phyloP scores from a whole-genome alignment of 306 rosid genomes.

The Inga oerstediana region DNA sequence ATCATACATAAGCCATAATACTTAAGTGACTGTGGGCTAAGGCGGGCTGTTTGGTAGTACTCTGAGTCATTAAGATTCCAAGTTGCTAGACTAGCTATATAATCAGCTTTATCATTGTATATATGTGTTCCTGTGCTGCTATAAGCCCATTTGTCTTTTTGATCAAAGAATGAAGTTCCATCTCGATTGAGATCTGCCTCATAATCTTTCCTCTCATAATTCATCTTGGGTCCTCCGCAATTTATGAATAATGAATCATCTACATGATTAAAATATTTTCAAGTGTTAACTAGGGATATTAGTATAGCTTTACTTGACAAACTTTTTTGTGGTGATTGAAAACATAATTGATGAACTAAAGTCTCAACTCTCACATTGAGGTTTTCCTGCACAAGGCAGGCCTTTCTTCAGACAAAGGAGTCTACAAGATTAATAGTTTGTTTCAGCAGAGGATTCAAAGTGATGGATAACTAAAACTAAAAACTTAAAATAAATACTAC shows the following conservation, averaged over 20 bases:
- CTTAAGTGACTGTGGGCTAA: conserved; percentile 45
- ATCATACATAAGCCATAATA: conserved; percentile 73
- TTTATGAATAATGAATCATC: conserved; percentile 38
- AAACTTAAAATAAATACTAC: too few species aligned
- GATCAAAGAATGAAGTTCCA: conserved; percentile 42
- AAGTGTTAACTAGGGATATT: not conserved
- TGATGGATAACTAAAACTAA: too few species aligned
- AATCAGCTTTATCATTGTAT: not conserved
- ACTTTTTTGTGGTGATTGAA: conserved; percentile 13
- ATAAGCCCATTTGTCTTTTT: conserved; percentile 53
- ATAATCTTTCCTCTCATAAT: conserved; percentile 40
- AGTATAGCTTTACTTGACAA: not conserved
- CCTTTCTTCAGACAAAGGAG: conserved; percentile 60
- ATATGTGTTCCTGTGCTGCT: conserved; percentile 64
- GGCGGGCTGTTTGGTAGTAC: not conserved
- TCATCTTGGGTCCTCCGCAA: conserved; percentile 44
- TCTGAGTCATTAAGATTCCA: not conserved
- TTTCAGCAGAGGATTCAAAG: not conserved
- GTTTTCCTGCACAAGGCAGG: conserved; percentile 64
- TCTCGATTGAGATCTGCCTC: conserved; percentile 39
- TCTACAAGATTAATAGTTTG: conserved; percentile 40
- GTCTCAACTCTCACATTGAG: conserved; percentile 51
- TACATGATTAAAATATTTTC: conserved; percentile 26
- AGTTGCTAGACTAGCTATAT: not conserved
- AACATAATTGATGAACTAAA: not conserved